phyloP scores from a whole-genome alignment of 768 basidiomycete genomes.

The Dioszegia aurantiaca region DNA sequence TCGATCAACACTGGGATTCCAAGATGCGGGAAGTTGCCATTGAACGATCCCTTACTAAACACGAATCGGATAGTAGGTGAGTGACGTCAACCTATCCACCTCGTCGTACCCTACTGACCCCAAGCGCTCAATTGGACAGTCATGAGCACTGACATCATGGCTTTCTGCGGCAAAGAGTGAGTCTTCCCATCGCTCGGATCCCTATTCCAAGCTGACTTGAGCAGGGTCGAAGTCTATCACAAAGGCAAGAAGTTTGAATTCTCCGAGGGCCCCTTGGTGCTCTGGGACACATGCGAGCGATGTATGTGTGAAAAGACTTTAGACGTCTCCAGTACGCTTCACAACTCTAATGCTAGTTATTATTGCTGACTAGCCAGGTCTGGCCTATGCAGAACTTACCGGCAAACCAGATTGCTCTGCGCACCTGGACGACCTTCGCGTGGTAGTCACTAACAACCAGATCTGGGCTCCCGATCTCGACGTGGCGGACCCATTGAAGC shows the following conservation, averaged over 20 bases:
- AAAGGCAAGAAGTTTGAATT: slow-evolving; percentile 15
- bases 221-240: slow-evolving; percentile 12
- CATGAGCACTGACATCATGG: slow-evolving; percentile 5
- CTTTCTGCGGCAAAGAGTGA: slow-evolving; percentile 13
- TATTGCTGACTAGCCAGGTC: background rate
- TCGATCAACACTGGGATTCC: background rate
- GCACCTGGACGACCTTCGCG: background rate
- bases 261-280: slow-evolving; percentile 7
- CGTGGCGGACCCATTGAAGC: background rate
- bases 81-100: background rate
- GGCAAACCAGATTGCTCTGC: background rate
- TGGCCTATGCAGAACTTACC: slow-evolving; percentile 4
- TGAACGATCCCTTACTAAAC: background rate
- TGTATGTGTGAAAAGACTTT: slow-evolving; percentile 17
- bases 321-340: slow-evolving; percentile 22
- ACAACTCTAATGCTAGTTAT: background rate
- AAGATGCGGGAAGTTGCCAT: background rate
- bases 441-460: slow-evolving; percentile 12
- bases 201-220: too few relatives aligned
- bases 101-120: background rate
- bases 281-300: slow-evolving; percentile 17
- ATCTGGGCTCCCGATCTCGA: slow-evolving; percentile 5
- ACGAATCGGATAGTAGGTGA: slow-evolving; percentile 1
- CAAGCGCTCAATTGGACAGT: slow-evolving; percentile 8
- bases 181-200: background rate